Conservation (phyloP, 129 eudicot species). For the Kitagawia praeruptora region DNA sequence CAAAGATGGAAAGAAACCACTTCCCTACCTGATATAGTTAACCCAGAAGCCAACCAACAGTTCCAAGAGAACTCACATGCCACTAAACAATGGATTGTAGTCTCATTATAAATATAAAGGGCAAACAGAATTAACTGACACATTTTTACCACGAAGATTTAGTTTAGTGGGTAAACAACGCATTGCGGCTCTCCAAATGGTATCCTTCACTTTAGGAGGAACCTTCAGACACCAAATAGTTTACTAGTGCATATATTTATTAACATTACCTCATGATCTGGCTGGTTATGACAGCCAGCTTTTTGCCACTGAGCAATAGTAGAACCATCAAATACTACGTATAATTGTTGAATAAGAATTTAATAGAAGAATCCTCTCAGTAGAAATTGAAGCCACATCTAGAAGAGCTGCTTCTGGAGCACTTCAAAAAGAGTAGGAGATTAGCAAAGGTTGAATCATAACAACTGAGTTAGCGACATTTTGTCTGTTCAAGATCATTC, state of each 20-base stretch:
- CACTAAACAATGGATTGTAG: too few relatives aligned
- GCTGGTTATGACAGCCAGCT: conserved; percentile 84
- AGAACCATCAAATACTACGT: conserved; percentile 81
- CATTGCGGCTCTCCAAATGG: too few relatives aligned
- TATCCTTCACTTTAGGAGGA: too few relatives aligned
- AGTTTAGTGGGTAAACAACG: too few relatives aligned
- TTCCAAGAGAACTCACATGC: too few relatives aligned
- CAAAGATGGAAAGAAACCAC: too few relatives aligned
- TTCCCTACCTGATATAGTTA: too few relatives aligned
- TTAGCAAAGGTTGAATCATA: conserved; percentile 96
- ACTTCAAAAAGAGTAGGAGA: conserved; percentile 82
- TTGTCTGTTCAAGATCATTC: conserved; percentile 92
- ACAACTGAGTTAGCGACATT: conserved; percentile 95
- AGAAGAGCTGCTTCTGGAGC: conserved; percentile 90
- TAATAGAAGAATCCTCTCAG: conserved; percentile 78
- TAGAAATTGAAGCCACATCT: conserved; percentile 86
- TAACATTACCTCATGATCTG: conserved; percentile 70
- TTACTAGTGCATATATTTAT: neutral
- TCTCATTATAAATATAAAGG: too few relatives aligned
- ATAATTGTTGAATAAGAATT: conserved; percentile 71
- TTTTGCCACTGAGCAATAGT: conserved; percentile 96
- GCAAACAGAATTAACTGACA: too few relatives aligned
- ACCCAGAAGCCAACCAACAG: too few relatives aligned
- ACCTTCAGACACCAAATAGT: neutral
- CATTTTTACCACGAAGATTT: too few relatives aligned